Evolutionary conservation across 202 grass and related monocot species (phyloP), one percentile per base, ranked within the genome.

Genomic region (Carex sylvatica): DNA sequence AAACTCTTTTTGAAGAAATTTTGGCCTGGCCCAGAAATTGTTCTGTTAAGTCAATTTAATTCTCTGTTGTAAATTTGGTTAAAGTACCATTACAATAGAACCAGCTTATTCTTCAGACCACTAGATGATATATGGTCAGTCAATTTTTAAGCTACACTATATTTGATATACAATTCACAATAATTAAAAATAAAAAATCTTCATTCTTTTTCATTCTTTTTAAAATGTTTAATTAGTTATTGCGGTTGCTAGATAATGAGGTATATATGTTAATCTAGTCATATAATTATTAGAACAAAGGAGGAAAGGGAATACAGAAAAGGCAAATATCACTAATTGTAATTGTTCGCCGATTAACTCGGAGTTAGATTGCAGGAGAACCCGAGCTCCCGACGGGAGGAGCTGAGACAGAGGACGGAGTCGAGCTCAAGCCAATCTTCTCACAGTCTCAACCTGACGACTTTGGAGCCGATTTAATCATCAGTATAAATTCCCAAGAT

Each of bases 321-420:
- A 47, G 19, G 20, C 58, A 61, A 61, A 20, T 61, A 20, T 61
- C 19, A 61, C 8, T 72, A 49, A 49, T 53, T 31, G 5, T 4
- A 56, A 35, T 18, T 80, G 35, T 13, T 59, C 4, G 6, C 40
- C 22, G 8, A 75, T 70, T 97, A 94, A 97, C 85, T 97, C 78
- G 24, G 74, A 89, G 89, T 79, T 90, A 97, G 91, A 91, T 89
- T 97, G 88, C 94, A 97, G 94, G 88, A 97, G 90, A 94, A 92
- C 88, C 86, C 81, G 77, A 85, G 85, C 88, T 84, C 91, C 67
- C 76, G 76, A 88, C 82, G 88, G 68, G 90, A 31, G 53, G 31
- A 78, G 86, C 78, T 46, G 26, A 59, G 1, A 5, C 52, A n/a
- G 59, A 67, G 26, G 80, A 84, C 38, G 31, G 71, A 83, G 49